Conservation (phyloP, 805 yeast genomes). For the Barnettozyma siamensis region DNA sequence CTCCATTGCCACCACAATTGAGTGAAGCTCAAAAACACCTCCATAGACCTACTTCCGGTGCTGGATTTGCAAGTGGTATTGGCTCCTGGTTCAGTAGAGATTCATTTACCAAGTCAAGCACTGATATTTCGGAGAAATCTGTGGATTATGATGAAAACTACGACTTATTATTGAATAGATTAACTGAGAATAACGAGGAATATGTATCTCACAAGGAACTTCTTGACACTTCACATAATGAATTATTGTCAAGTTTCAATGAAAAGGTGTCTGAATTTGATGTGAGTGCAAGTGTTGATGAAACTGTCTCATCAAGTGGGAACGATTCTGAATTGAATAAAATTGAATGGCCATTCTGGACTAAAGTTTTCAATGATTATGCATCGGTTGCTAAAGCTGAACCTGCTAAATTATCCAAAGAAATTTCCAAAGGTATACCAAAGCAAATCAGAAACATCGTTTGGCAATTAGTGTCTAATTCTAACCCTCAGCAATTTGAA, state of each 20-base stretch:
- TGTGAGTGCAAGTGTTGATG: constrained; percentile 2
- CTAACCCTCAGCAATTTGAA: constrained; percentile 50
- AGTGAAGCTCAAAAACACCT: constrained; percentile 20
- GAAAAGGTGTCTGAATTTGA: constrained; percentile 18
- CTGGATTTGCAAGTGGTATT: constrained; percentile 15
- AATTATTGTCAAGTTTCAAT: constrained; percentile 30
- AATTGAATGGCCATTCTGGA: constrained; percentile 87
- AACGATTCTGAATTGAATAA: constrained; percentile 29
- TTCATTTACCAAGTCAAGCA: constrained; percentile 10
- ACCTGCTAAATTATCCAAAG: constrained; percentile 51
- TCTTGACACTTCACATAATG: constrained; percentile 40
- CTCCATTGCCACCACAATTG: constrained; percentile 23
- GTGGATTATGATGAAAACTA: constrained; percentile 35
- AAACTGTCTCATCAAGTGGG: constrained; percentile 15
- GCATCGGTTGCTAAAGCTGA: constrained; percentile 56
- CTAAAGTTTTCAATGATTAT: constrained; percentile 72
- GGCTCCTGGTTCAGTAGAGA: constrained; percentile 21
- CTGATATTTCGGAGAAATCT: constrained; percentile 17
- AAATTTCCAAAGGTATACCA: constrained; percentile 77
- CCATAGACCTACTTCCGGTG: constrained; percentile 16
- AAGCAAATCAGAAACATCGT: constrained; percentile 78
- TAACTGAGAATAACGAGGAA: constrained; percentile 48
- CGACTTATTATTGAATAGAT: constrained; percentile 56
- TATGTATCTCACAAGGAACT: constrained; percentile 48
- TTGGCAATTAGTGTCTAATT: constrained; percentile 85